Conservation (phyloP, 768 basidiomycete species). For the Xerocomus spinulosus region DNA sequence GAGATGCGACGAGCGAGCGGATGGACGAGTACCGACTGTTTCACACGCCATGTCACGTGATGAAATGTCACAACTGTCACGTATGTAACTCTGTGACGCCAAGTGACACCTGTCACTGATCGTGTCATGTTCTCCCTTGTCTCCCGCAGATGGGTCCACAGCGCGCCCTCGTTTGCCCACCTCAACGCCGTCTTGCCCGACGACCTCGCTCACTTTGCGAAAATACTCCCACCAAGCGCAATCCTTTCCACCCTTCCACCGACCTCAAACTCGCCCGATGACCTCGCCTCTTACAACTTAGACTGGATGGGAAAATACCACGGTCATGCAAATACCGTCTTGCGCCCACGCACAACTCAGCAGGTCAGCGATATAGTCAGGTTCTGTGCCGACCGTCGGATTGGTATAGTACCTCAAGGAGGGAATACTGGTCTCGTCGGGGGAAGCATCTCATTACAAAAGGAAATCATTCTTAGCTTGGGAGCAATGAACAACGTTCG, state of each 20-base stretch:
- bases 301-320: conserved; percentile 98
- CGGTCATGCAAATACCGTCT: conserved; percentile 77
- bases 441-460: conserved; percentile 82
- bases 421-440: conserved; percentile 98
- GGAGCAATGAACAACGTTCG: conserved; percentile 78
- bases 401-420: conserved; percentile 95
- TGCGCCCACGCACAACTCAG: conserved; percentile 82
- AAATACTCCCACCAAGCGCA: conserved; percentile 55
- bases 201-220: conserved; percentile 66
- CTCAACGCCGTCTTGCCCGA: conserved; percentile 49
- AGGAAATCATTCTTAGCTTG: conserved; percentile 85
- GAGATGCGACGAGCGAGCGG: conserved; percentile 1
- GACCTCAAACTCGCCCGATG: conserved; percentile 43
- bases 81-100: not conserved
- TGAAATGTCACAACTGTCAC: not conserved
- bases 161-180: conserved; percentile 20
- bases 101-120: not conserved
- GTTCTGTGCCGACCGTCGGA: conserved; percentile 75
- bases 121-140: conserved; percentile 13
- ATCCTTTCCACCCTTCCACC: conserved; percentile 67
- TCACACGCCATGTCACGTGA: conserved; percentile 19
- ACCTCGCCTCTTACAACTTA: conserved; percentile 74
- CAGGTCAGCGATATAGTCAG: conserved; percentile 87
- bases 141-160: conserved; percentile 18
- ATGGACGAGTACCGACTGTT: not conserved